A percentile compares a stretch with the other conserved stretches of the same genome.
phyloP scores from a whole-genome alignment of 108 stramenopile species.

The Cyclotella kingstonii region DNA sequence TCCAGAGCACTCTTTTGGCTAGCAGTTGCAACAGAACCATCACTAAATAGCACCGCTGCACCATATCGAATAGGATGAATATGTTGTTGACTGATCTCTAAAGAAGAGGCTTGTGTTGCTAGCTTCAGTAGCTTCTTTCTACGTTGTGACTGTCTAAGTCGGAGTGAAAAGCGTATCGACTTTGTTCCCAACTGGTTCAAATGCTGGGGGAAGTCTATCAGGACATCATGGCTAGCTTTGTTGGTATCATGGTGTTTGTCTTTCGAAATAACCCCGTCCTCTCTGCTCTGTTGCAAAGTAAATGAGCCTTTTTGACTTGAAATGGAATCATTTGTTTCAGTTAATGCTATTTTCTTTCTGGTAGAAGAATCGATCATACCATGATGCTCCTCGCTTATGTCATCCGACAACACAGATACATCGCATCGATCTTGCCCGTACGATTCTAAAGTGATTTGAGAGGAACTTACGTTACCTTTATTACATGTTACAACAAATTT shows the following conservation, averaged over 20 bases:
- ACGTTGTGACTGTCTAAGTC: conserved; percentile 28
- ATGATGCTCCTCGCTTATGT: conserved; percentile 6
- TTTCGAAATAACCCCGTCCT: conserved; percentile 6
- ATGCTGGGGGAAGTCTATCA: conserved; percentile 5
- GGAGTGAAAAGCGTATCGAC: conserved; percentile 17
- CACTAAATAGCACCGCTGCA: conserved; percentile 69
- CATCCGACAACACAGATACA: conserved; percentile 16
- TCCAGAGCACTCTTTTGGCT: conserved; percentile 69
- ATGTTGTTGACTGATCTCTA: conserved; percentile 36
- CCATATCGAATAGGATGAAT: conserved; percentile 82
- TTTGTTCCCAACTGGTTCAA: conserved; percentile 29
- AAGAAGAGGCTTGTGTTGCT: conserved; percentile 44
- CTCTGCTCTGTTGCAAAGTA: conserved; percentile 17
- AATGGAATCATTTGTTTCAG: conserved; percentile 25
- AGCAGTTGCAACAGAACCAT: conserved; percentile 52
- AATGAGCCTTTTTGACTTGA: too few relatives aligned
- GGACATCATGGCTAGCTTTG: neutral
- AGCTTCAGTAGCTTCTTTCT: conserved; percentile 44
- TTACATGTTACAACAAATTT: conserved; percentile 15
- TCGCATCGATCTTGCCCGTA: too few relatives aligned
- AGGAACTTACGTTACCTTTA: neutral
- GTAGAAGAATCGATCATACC: neutral
- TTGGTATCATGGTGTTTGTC: neutral
- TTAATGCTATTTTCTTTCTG: neutral
- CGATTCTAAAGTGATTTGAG: conserved; percentile 17